A percentile compares a stretch with the other conserved stretches of the same genome.
Conservation (phyloP, 1,139 yeast species). For the Geotrichum klebahnii region DNA sequence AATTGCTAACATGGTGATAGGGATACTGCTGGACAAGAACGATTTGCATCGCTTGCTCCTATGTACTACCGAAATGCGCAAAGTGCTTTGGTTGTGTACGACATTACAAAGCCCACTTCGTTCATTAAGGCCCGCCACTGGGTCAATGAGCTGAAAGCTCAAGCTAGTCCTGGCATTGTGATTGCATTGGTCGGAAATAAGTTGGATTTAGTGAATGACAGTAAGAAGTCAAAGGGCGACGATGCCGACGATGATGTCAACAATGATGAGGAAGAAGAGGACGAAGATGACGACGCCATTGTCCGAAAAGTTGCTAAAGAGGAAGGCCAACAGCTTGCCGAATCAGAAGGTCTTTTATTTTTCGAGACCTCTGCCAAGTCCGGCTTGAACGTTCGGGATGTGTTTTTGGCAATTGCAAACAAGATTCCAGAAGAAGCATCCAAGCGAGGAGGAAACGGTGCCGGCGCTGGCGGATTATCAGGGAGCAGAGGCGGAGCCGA, state of each 20-base stretch:
- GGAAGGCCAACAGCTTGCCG: constrained; percentile 77
- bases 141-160: constrained; percentile 95
- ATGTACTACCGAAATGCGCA: constrained; percentile 99
- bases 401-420: constrained; percentile 83
- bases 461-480: constrained; percentile 6
- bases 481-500: constrained; percentile 10
- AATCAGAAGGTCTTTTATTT: constrained; percentile 81
- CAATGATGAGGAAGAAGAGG: constrained; percentile 38
- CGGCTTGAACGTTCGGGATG: constrained; percentile 86
- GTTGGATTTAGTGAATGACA: constrained; percentile 52
- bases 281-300: constrained; percentile 31
- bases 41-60: constrained; percentile 94
- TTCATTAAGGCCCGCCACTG: constrained; percentile 98
- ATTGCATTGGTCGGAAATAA: constrained; percentile 95
- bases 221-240: constrained; percentile 1
- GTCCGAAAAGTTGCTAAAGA: constrained; percentile 79
- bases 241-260: constrained; percentile 21
- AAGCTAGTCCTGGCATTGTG: constrained; percentile 83
- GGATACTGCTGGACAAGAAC: constrained; percentile 97
- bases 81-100: constrained; percentile 94
- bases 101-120: constrained; percentile 93
- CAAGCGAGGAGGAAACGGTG: constrained; percentile 1
- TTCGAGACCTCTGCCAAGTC: constrained; percentile 96
- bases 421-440: constrained; percentile 57
- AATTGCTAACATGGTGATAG: constrained; percentile 11